These are phyloP conservation scores for Seiridium unicorne DNA, from an alignment of 2,329 filamentous ascomycete genomes.

Conservation along the genomic window DNA sequence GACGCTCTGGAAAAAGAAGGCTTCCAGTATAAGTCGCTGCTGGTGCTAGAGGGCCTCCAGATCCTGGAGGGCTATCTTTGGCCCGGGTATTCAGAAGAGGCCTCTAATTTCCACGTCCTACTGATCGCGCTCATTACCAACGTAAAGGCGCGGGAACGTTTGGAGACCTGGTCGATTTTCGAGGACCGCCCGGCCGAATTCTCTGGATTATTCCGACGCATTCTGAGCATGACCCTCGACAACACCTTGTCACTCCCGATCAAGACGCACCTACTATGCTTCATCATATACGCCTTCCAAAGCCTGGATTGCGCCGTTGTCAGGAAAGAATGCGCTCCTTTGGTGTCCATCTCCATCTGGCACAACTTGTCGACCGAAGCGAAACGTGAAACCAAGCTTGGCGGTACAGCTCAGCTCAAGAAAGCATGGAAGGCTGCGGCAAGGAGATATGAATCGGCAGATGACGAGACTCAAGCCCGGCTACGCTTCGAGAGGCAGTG, in stretches of 20 bases:
- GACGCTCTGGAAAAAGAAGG: constrained; percentile 78
- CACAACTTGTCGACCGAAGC: constrained; percentile 82
- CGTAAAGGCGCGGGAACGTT: constrained; percentile 81
- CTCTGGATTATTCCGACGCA: constrained; percentile 82
- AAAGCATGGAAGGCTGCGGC: constrained; percentile 88
- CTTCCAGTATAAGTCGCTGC: constrained; percentile 74
- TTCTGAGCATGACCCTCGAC: constrained; percentile 83
- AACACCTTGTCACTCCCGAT: constrained; percentile 63
- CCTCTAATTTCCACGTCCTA: constrained; percentile 89
- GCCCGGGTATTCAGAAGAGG: constrained; percentile 86
- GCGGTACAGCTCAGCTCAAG: constrained; percentile 69
- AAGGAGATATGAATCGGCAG: constrained; percentile 85
- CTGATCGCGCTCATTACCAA: constrained; percentile 83
- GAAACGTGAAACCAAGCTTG: constrained; percentile 70
- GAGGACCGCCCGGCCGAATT: constrained; percentile 76
- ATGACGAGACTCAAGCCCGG: constrained; percentile 74
- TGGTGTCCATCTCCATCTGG: constrained; percentile 95
- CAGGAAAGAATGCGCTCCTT: constrained; percentile 91
- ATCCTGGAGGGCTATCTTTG: constrained; percentile 89
- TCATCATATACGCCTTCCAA: constrained; percentile 89
- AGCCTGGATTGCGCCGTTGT: constrained; percentile 86
- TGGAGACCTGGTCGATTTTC: constrained; percentile 87
- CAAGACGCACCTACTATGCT: constrained; percentile 80
- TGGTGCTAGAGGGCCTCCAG: constrained; percentile 86
- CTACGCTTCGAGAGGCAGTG: constrained; percentile 90